Evolutionary conservation across 2,329 filamentous ascomycete genomes (phyloP), one percentile per base, ranked within the genome.

Genomic region (Phaeosphaeriaceae sp.): DNA sequence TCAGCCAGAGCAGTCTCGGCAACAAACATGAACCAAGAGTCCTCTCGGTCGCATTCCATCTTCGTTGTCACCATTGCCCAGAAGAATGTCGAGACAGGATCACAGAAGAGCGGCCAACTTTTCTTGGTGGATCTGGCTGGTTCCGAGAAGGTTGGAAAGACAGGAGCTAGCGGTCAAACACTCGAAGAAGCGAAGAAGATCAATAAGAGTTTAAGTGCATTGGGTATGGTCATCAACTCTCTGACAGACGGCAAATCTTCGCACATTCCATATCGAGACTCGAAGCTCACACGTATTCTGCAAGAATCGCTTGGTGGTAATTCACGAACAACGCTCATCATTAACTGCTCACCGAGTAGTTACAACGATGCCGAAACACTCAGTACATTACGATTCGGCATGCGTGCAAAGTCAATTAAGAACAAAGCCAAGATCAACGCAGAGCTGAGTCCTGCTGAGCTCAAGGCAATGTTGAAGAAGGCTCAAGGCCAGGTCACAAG

Each of bases 371-470:
- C 87, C 46, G 94, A 99, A 78, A 97, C 94, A 0, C 78, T 97
- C 40, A 88, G 92, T 59, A 99, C 94, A 1, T 78, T 99, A 52
- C 86, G 92, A 37, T 99, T 97, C 71, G 94, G 94, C 79, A 95
- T 94, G 76, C 83, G 94, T 72, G 94, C 94, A 49, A 99, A 99
- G 81, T 90, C 91, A 0, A 99, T 99, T 80, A 97, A 97, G 87
- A 97, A 97, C 81, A 97, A 97, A 83, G 94, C 94, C 76, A 99
- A 97, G 87, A 89, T 99, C 83, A 99, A 99, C 72, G 92, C 93
- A 37, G 94, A 99, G 75, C 84, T 99, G 66, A 97, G 93, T 67
- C 94, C 94, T 37, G 86, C 92, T 11, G 94, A 99, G 76, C 86
- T 99, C 80, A 99, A 97, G 77, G 83, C 87, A 41, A 83, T 97